Evolutionary conservation across 768 basidiomycete species (phyloP).

Genomic region (Auriscalpium orientale): DNA sequence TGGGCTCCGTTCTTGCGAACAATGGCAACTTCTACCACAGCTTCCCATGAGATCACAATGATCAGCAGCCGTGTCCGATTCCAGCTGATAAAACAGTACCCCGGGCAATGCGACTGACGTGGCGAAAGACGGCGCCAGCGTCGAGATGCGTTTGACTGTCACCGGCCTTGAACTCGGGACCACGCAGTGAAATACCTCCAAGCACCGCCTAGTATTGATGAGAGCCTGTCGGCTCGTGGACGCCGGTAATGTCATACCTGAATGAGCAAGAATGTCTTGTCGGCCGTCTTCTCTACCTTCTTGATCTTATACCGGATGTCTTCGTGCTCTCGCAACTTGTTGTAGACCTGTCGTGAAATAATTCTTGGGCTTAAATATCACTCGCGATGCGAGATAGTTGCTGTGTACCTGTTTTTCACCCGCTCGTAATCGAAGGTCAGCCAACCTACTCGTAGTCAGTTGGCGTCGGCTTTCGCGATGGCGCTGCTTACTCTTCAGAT

Average conservation of each 20-base stretch:
- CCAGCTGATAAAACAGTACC: slow-evolving; percentile 33
- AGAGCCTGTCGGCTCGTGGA: neutral
- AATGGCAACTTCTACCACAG: slow-evolving; percentile 70
- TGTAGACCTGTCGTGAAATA: slow-evolving; percentile 37
- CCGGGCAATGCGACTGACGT: slow-evolving; percentile 66
- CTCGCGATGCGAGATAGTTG: no score
- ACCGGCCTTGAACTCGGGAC: slow-evolving; percentile 57
- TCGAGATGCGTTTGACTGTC: slow-evolving; percentile 74
- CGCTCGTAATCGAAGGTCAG: slow-evolving; percentile 57
- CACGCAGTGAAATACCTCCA: slow-evolving; percentile 60
- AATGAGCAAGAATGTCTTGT: slow-evolving; percentile 76
- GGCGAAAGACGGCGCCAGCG: slow-evolving; percentile 62
- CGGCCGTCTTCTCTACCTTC: slow-evolving; percentile 59
- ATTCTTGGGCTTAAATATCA: neutral
- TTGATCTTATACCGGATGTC: slow-evolving; percentile 76
- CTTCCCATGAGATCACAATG: slow-evolving; percentile 29
- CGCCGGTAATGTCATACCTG: slow-evolving; percentile 40
- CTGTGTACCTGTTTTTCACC: slow-evolving; percentile 64
- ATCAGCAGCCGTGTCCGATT: neutral
- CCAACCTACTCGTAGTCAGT: slow-evolving; percentile 37
- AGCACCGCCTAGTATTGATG: slow-evolving; percentile 52
- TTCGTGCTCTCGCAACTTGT: slow-evolving; percentile 59
- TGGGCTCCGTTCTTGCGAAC: slow-evolving; percentile 57
- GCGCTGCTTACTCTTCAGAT: slow-evolving; percentile 19
- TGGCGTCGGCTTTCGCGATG: neutral